Evolutionary conservation across 225 moss, liverwort and hornwort genomes (phyloP), one percentile per base, ranked within the genome.

Genomic region (Takakia lepidozioides): DNA sequence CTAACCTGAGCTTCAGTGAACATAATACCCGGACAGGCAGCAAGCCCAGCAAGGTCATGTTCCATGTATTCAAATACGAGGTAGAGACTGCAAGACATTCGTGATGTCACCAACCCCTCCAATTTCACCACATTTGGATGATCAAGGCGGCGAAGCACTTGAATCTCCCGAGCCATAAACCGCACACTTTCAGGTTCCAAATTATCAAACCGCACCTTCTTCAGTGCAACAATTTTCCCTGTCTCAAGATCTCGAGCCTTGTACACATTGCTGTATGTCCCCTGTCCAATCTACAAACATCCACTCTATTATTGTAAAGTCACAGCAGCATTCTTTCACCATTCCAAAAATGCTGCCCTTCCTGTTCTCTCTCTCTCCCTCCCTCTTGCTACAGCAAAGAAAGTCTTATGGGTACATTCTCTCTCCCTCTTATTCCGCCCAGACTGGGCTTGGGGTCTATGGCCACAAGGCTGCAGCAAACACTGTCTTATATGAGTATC

Each of bases 1-100:
- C 65, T 22, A 62, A 98, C 98, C 98, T 98, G 98, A 39, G 98
- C 91, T 72, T 98, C 98, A 19, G 98, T 98, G 52, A 98, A 98
- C 82, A 85, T 85, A 22, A 98, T 98, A 48, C 87, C 98, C 1
- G 98, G 87, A 51, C 98, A 98, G 2, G 98, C 98, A 39, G 98
- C 98, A 51, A 98, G 71, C 40, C 98, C 98, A 25, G 98, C 98
- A n/a, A 98, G 71, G 55, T 98, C 98, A 59, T 98, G 98, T 55
- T 98, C 98, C 98, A 98, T 98, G 29, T 98, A 98, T 55, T 98
- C 98, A 47, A 98, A 98, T 27, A 98, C 98, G 40, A 98, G 91
- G 51, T 98, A 98, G 10, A 98, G 85, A 67, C 91, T 91, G 75
- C 98, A 98, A 8, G 98, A 98, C 98, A 98, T 98, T 57, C 98